phyloP scores from a whole-genome alignment of 305 asterid species.

The Fraxinus sp. region DNA sequence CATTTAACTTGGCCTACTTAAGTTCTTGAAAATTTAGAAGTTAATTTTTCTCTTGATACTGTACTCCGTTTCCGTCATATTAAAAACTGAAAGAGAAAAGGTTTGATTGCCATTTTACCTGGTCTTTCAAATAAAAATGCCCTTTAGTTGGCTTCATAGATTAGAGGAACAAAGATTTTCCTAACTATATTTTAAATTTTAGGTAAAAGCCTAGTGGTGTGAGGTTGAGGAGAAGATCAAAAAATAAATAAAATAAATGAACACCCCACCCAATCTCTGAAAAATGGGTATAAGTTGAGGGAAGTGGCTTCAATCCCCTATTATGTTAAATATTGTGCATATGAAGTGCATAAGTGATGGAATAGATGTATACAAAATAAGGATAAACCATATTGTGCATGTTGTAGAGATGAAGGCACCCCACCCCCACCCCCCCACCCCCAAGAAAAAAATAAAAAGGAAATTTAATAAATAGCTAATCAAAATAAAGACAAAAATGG shows the following conservation, averaged over 20 bases:
- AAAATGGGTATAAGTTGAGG: not conserved
- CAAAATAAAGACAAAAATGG: not conserved
- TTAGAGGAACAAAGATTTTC: not conserved
- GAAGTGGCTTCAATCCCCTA: not conserved
- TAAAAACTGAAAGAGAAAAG: not conserved
- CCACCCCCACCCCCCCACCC: not conserved
- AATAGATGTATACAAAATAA: too few species aligned
- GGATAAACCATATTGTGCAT: too few species aligned
- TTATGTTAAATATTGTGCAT: not conserved
- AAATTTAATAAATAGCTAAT: not conserved
- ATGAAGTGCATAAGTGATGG: not conserved
- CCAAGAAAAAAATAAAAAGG: not conserved
- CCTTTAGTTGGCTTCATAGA: slow-evolving; percentile 4
- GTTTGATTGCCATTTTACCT: not conserved
- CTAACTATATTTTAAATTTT: not conserved
- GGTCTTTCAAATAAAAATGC: slow-evolving; percentile 5
- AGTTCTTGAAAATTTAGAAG: not conserved
- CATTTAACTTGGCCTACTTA: not conserved
- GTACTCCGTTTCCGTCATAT: not conserved
- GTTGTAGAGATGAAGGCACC: too few species aligned
- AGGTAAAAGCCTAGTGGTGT: not conserved
- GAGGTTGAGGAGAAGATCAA: not conserved
- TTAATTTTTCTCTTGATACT: not conserved
- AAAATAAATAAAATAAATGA: not conserved
- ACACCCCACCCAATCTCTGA: not conserved